Conservation (phyloP, 352 stramenopile genomes). For the Phytopythium cucurbitacearum region DNA sequence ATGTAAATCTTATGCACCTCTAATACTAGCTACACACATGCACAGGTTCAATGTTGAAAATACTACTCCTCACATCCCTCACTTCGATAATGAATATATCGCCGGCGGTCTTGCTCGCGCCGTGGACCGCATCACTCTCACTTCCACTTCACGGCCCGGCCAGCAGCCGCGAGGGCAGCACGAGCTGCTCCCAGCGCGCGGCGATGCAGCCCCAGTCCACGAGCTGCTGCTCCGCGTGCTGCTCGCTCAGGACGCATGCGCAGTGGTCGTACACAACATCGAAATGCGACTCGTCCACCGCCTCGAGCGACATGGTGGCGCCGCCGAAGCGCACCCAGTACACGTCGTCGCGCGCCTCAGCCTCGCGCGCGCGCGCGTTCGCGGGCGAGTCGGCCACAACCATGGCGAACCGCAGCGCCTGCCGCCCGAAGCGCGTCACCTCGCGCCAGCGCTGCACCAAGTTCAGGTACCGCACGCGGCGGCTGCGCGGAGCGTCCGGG, state of each 20-base stretch:
- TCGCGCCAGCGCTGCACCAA: constrained; percentile 17
- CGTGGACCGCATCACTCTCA: too few species aligned
- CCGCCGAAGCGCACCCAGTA: constrained; percentile 34
- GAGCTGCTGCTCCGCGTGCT: constrained; percentile 44
- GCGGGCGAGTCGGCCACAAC: constrained; percentile 26
- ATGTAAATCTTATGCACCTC: too few species aligned
- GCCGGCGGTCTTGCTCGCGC: too few species aligned
- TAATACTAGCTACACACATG: too few species aligned
- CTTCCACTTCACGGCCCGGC: too few species aligned
- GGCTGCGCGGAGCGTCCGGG: constrained; percentile 8
- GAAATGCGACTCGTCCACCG: constrained; percentile 24
- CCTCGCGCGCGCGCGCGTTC: constrained; percentile 26
- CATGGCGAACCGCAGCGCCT: constrained; percentile 19
- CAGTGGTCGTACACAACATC: constrained; percentile 39
- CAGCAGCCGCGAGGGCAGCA: constrained; percentile 41
- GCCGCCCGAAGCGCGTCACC: constrained; percentile 12
- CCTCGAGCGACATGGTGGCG: constrained; percentile 27
- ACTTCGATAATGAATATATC: too few species aligned
- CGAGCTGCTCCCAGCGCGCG: constrained; percentile 55
- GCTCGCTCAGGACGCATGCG: constrained; percentile 30
- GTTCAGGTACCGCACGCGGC: constrained; percentile 29
- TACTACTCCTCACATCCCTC: too few species aligned
- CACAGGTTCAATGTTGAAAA: too few species aligned
- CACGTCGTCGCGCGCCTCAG: constrained; percentile 15
- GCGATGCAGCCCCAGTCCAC: constrained; percentile 50